Conservation (phyloP, 2,329 filamentous ascomycete genomes). For the Rhexocercosporidium sp. region DNA sequence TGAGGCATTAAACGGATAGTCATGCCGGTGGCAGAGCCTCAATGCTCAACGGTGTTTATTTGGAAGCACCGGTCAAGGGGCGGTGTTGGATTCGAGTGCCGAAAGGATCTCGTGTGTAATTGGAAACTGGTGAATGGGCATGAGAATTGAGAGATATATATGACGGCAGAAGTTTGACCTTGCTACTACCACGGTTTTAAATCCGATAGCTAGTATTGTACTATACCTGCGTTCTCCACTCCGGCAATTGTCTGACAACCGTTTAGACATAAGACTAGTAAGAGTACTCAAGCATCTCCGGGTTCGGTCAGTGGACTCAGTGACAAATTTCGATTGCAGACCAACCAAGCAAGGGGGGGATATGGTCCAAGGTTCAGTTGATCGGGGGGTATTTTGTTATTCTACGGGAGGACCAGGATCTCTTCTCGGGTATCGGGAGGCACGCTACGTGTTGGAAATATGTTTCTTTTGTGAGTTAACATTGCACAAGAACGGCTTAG, state of each 20-base stretch:
- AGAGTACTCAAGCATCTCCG: background rate
- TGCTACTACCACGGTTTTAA: too few species aligned
- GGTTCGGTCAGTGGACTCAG: background rate
- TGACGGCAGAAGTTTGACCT: background rate
- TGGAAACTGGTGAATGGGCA: background rate
- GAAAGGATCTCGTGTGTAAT: background rate
- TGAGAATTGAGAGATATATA: background rate
- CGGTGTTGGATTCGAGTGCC: background rate
- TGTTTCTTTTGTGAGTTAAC: background rate
- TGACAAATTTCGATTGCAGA: constrained; percentile 5
- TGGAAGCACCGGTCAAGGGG: background rate
- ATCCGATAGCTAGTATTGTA: background rate
- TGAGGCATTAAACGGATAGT: background rate
- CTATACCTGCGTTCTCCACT: background rate
- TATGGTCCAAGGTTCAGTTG: background rate
- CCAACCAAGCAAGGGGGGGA: background rate
- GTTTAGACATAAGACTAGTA: background rate
- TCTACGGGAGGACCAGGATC: constrained; percentile 2
- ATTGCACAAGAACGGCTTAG: background rate
- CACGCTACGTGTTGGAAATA: background rate
- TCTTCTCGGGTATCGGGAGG: background rate
- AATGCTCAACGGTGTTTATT: background rate
- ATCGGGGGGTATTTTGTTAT: constrained; percentile 8
- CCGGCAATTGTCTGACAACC: background rate
- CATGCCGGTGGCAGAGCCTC: background rate